Evolutionary conservation across 1,284 basidiomycete genomes (phyloP).

Genomic region (Puccinia novopanici): DNA sequence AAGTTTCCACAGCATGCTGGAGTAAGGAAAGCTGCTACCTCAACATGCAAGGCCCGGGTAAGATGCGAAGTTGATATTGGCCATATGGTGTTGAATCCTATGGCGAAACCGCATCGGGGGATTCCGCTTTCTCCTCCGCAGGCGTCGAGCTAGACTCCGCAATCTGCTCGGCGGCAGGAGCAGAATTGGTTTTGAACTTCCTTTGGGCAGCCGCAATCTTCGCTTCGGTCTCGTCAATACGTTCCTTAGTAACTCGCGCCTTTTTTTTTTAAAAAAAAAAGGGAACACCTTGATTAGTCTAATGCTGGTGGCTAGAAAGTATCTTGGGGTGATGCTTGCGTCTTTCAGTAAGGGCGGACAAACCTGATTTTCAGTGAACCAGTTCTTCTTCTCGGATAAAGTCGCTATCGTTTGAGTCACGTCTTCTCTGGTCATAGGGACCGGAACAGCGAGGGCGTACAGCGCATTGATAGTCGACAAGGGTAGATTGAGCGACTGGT

Average conservation of each 20-base stretch:
- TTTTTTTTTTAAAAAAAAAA: slow-evolving; percentile 26
- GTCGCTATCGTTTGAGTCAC: slow-evolving; percentile 82
- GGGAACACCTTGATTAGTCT: neutral
- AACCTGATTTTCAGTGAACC: slow-evolving; percentile 74
- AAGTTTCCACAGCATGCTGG: neutral
- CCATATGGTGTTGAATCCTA: neutral
- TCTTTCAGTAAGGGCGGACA: slow-evolving; percentile 54
- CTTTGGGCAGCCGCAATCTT: slow-evolving; percentile 58
- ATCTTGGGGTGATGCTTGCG: neutral
- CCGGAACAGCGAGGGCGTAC: slow-evolving; percentile 82
- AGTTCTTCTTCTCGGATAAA: slow-evolving; percentile 88
- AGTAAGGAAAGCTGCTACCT: neutral
- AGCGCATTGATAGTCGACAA: slow-evolving; percentile 83
- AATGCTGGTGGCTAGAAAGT: neutral
- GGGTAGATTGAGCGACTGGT: slow-evolving; percentile 71
- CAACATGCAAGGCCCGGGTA: neutral
- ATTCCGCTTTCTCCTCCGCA: neutral
- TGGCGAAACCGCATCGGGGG: neutral
- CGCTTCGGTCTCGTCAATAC: slow-evolving; percentile 63
- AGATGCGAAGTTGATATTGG: too few relatives aligned
- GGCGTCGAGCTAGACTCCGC: neutral
- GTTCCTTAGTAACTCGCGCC: slow-evolving; percentile 56
- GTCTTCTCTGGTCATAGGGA: slow-evolving; percentile 76
- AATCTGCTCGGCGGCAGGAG: neutral
- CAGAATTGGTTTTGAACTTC: slow-evolving; percentile 52